These are phyloP conservation scores for Xylaria multiplex DNA, from an alignment of 2,329 filamentous ascomycete species.

Conservation along the genomic window DNA sequence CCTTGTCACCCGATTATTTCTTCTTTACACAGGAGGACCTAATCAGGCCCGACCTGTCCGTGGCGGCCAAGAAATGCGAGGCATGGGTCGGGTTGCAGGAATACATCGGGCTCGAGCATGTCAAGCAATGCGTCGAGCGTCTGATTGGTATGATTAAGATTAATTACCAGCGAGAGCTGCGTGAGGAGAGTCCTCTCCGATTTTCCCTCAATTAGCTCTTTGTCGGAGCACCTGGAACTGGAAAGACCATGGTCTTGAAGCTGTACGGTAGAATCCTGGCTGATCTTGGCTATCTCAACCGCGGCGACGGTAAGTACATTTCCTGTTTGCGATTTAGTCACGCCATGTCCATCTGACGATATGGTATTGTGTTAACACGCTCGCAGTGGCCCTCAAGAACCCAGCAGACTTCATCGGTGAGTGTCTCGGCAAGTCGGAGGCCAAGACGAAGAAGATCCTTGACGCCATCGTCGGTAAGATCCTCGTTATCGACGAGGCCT, in stretches of 20 bases:
- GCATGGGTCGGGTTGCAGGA: neutral
- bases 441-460: neutral
- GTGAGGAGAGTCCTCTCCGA: neutral
- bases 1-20: neutral
- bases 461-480: neutral
- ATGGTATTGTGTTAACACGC: neutral
- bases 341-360: neutral
- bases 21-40: neutral
- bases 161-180: neutral
- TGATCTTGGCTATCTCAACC: neutral
- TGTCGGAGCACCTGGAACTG: neutral
- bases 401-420: conserved; percentile 8
- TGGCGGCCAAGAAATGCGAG: neutral
- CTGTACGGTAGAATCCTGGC: neutral
- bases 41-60: neutral
- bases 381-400: conserved; percentile 1
- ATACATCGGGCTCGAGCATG: neutral
- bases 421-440: neutral
- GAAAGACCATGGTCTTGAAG: neutral
- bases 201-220: neutral
- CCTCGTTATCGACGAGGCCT: conserved; percentile 9
- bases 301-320: conserved; percentile 2
- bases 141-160: neutral
- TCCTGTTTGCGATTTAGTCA: neutral
- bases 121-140: neutral